Evolutionary conservation across 164 flowering plant genomes (phyloP).

Genomic region (Umbellularia californica): DNA sequence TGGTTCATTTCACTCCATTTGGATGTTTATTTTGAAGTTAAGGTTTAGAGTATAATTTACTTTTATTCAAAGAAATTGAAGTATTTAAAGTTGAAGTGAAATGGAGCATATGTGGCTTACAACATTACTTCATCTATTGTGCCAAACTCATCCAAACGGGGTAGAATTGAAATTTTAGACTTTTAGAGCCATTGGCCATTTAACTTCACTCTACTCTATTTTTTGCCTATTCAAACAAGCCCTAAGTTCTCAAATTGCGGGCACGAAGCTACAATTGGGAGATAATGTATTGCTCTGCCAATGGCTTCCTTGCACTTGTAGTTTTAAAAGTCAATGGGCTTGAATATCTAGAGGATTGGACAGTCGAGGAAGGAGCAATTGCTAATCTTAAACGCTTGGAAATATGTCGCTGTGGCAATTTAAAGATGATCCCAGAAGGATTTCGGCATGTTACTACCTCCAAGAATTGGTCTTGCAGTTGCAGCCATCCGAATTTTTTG

Average conservation of each 20-base stretch:
- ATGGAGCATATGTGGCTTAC: too few species aligned
- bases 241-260: background rate
- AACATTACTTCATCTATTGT: too few species aligned
- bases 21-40: too few species aligned
- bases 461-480: background rate
- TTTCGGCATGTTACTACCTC: conserved; percentile 22
- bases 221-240: too few species aligned
- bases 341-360: conserved; percentile 2
- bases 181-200: too few species aligned
- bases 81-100: too few species aligned
- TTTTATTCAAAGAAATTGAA: too few species aligned
- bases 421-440: conserved; percentile 28
- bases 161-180: too few species aligned
- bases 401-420: conserved; percentile 7
- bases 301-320: background rate
- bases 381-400: background rate
- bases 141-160: too few species aligned
- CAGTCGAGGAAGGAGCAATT: conserved; percentile 2
- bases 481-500: background rate
- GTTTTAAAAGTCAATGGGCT: background rate
- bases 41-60: too few species aligned
- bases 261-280: conserved; percentile 6
- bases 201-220: too few species aligned
- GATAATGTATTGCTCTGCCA: background rate
- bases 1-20: too few species aligned